These are phyloP conservation scores for Calonectria ilicicola DNA, from an alignment of 2,329 filamentous ascomycete genomes.

Conservation along the genomic window DNA sequence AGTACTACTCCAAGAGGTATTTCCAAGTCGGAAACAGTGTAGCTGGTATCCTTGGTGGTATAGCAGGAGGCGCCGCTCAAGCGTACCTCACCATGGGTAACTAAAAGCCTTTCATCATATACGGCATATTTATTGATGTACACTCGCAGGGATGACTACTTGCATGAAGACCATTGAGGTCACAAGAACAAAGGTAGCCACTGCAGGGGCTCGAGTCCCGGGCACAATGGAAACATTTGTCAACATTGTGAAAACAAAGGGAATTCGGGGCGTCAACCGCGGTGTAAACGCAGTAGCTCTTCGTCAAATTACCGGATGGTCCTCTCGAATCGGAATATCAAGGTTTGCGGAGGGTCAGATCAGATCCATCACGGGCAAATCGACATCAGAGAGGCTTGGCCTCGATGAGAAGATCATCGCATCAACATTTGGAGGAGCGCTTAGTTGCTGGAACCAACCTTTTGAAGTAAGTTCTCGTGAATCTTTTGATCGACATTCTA, in stretches of 20 bases:
- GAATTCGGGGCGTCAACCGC: slow-evolving; percentile 20
- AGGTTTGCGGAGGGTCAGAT: slow-evolving; percentile 18
- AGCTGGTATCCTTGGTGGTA: slow-evolving; percentile 10
- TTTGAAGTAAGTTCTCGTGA: slow-evolving; percentile 10
- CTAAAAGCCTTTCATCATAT: too few species aligned
- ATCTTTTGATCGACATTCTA: not conserved
- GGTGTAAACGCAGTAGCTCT: slow-evolving; percentile 23
- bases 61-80: slow-evolving; percentile 21
- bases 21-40: not conserved
- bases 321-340: slow-evolving; percentile 24
- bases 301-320: slow-evolving; percentile 23
- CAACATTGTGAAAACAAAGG: slow-evolving; percentile 14
- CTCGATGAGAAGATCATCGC: slow-evolving; percentile 15
- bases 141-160: slow-evolving; percentile 12
- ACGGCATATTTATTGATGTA: not conserved
- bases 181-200: slow-evolving; percentile 12
- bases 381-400: not conserved
- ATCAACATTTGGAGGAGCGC: slow-evolving; percentile 17
- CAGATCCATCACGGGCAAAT: not conserved
- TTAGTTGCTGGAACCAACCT: slow-evolving; percentile 26
- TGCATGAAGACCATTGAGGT: slow-evolving; percentile 27
- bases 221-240: slow-evolving; percentile 25
- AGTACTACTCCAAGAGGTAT: slow-evolving; percentile 14
- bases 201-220: not conserved
- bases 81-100: slow-evolving; percentile 27